Base-by-base conservation (phyloP, 176 grass and related monocot species). In the Carex cristatella region DNA sequence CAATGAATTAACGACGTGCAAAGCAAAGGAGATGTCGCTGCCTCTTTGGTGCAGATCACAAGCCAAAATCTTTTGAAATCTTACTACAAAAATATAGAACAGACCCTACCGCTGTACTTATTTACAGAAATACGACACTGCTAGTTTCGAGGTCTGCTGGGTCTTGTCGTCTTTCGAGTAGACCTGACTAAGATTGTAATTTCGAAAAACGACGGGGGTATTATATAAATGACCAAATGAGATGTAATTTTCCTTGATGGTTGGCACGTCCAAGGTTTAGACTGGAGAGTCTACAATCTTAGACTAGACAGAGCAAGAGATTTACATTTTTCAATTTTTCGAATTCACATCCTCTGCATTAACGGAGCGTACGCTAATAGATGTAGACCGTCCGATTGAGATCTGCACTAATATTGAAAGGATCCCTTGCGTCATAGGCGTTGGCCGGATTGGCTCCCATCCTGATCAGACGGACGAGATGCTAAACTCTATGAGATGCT, bases 1-100 rank as follows among this genome's bases (percentile, higher is more conserved):
- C 63, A 69, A 83, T 63, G 32, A 68, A 83, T 83, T 68, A 83
- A 83, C 44, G 63, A 83, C 44, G 81, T 83, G 80, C 61, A 65
- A 33, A 81, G 59, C 76, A 60, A 15, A 3, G 4, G 0, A 69
- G 66, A 69, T 69, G 35, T 69, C 62, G 30, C 16, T 40, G 15
- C 15, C 35, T 18, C 14, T 73, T 23, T 44, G 2, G 30, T 1
- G 23, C n/a, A 12, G 69, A 49, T 49, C 16, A 44, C 68, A 18
- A 23, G 51, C 53, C 10, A 76, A 4, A 5, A 74, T 48, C 61
- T 63, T 63, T 63, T 63, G 16, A 49, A 65, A 72, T 72, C 69
- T 72, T 11, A 48, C 8, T 46, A 19, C 37, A 11, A 46, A 3
- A 46, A 14, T 18, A 46, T 54, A 12, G 30, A 56, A 57, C 1